Evolutionary conservation across 23 red algal species (phyloP), one percentile per base, ranked within the genome.

Genomic region (Gracilaria vermiculophylla): DNA sequence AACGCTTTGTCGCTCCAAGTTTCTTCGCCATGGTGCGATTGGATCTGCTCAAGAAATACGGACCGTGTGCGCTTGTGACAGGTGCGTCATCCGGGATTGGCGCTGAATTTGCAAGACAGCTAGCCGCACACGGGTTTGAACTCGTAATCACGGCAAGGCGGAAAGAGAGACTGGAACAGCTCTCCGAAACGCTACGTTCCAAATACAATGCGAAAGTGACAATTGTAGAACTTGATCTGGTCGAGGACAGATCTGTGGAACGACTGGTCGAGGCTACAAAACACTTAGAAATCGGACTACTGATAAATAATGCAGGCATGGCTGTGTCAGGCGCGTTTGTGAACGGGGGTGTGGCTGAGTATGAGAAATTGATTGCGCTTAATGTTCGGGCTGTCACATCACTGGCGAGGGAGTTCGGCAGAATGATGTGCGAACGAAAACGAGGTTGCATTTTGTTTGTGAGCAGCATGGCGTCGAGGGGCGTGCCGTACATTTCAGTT

Each of bases 31-130:
- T 64, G 29, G 12, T 64, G 58, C 29, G 28, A 3, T 64, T 31
- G 28, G 9, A 64, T 64, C 58, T 64, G 29, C 53, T 79, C 50
- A 3, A 60, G 23, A 79, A 54, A 23, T 91, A 91, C 39, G 97
- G 97, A 36, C 69, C 89, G 19, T 99, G 93, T 72, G 97, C 92
- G 41, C 49, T 99, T 21, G 78, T 99, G 19, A 99, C 97, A 0
- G 97, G 97, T 47, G 97, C 97, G 12, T 99, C 97, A 16, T 77
- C 88, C 52, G 97, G 97, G 16, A 90, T 99, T 11, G 97, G 97
- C 41, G 92, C 87, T 4, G 92, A 82, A 43, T 99, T 96, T 64
- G 97, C 93, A n/a, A 60, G 64, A 14, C 83, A 95, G 54, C 89
- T 94, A 19, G 92, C 97, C 0, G 35, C 44, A 32, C 69, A 77